Conservation (phyloP, 331 rosid genomes). For the Quercus tomentella region DNA sequence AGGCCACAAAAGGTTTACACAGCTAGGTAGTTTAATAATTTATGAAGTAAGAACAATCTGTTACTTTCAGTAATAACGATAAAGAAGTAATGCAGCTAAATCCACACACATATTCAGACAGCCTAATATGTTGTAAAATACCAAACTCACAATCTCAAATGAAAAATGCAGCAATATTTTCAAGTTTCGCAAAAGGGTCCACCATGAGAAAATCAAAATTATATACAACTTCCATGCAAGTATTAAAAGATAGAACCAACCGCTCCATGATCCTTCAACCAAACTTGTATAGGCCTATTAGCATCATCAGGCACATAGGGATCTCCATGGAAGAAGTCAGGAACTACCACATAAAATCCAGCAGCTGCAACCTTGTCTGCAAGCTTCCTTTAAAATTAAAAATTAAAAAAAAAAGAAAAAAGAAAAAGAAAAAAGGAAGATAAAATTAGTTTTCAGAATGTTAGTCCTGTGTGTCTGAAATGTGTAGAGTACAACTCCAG, state of each 20-base stretch:
- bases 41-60: not conserved
- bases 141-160: too few species aligned
- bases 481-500: too few species aligned
- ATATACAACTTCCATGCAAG: not conserved
- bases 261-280: constrained; percentile 48
- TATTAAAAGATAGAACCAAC: constrained; percentile 30
- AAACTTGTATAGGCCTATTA: constrained; percentile 18
- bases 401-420: too few species aligned
- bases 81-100: not conserved
- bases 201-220: not conserved
- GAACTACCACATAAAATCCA: constrained; percentile 57
- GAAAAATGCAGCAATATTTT: too few species aligned
- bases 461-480: not conserved
- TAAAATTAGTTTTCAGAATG: not conserved
- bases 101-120: not conserved
- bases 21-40: not conserved
- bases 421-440: not conserved
- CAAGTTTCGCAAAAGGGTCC: too few species aligned
- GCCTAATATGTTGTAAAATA: too few species aligned
- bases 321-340: constrained; percentile 47
- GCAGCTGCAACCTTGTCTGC: constrained; percentile 67
- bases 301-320: constrained; percentile 27
- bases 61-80: not conserved
- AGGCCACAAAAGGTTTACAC: not conserved
- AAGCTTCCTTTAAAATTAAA: constrained; percentile 39